A percentile compares a stretch with the other conserved stretches of the same genome.
Conservation (phyloP, 345 rosid species). For the Brassica cretica region DNA sequence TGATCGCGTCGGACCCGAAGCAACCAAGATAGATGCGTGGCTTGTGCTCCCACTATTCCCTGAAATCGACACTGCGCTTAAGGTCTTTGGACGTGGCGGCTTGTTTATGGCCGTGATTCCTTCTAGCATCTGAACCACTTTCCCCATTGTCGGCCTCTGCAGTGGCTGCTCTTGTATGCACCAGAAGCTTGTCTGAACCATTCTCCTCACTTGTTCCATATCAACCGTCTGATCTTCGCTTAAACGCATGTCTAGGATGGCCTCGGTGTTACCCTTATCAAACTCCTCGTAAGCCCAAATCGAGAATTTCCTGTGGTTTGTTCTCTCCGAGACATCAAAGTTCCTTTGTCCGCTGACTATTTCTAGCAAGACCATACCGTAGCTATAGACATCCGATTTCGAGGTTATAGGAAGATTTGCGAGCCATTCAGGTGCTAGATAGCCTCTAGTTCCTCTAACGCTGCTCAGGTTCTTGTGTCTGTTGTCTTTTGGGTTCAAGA, state of each 20-base stretch:
- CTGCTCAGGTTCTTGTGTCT: conserved; percentile 46
- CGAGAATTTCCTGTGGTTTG: conserved; percentile 49
- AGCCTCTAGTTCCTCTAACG: conserved; percentile 65
- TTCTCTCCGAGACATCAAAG: conserved; percentile 46
- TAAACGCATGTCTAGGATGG: conserved; percentile 49
- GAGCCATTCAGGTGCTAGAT: conserved; percentile 65
- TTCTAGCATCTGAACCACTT: conserved; percentile 65
- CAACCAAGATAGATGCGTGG: conserved; percentile 46
- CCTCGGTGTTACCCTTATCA: conserved; percentile 44
- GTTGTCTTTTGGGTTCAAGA: conserved; percentile 52
- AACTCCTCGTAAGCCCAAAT: conserved; percentile 54
- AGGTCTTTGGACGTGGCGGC: conserved; percentile 51
- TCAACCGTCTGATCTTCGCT: conserved; percentile 35
- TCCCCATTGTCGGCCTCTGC: conserved; percentile 62
- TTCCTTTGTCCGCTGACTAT: conserved; percentile 59
- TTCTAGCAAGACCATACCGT: conserved; percentile 64
- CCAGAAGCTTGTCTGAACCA: conserved; percentile 59
- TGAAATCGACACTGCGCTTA: conserved; percentile 32
- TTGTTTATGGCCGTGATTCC: conserved; percentile 48
- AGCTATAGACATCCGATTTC: conserved; percentile 68
- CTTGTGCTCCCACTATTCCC: conserved; percentile 45
- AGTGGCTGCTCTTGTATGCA: conserved; percentile 63
- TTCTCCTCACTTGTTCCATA: conserved; percentile 51
- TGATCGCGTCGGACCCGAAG: conserved; percentile 49
- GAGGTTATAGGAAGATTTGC: conserved; percentile 57